Evolutionary conservation across 208 protist species (phyloP).

Genomic region (Crithidia mellificae): DNA sequence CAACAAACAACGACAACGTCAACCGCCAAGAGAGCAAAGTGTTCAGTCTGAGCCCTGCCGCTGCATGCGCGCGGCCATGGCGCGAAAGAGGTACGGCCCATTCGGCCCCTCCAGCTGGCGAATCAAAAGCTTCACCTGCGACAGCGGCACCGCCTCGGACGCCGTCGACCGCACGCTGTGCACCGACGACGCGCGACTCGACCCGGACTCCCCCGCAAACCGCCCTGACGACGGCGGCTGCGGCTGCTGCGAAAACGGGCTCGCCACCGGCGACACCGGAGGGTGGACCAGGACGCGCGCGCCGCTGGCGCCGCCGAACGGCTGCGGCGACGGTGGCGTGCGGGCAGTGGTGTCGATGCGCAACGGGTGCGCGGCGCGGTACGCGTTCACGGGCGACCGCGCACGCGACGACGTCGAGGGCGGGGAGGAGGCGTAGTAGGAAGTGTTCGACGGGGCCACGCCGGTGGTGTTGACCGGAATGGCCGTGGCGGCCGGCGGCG

Average conservation of each 20-base stretch:
- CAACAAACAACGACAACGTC: too few relatives aligned
- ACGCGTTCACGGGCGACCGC: slow-evolving; percentile 1
- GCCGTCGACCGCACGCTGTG: slow-evolving; percentile 27
- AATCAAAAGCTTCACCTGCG: slow-evolving; percentile 11
- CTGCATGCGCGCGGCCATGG: slow-evolving; percentile 4
- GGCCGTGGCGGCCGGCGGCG: too few relatives aligned
- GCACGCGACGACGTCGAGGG: neutral
- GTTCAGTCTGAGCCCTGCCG: neutral
- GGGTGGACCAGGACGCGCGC: neutral
- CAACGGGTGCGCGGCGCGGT: neutral
- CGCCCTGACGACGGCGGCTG: slow-evolving; percentile 2
- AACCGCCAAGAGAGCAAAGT: too few relatives aligned
- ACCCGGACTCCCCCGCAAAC: slow-evolving; percentile 19
- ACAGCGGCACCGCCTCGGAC: slow-evolving; percentile 5
- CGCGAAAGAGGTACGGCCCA: slow-evolving; percentile 25
- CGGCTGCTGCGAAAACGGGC: neutral
- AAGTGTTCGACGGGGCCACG: neutral
- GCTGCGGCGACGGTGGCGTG: slow-evolving; percentile 4
- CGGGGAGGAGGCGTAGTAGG: neutral
- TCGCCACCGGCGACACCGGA: slow-evolving; percentile 1
- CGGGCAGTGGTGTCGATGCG: slow-evolving; percentile 8
- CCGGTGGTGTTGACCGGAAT: neutral
- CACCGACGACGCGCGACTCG: slow-evolving; percentile 27
- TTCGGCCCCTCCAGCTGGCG: slow-evolving; percentile 19
- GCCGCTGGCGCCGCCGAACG: neutral